A percentile compares a stretch with the other conserved stretches of the same genome.
Evolutionary conservation across 345 rosid species (phyloP).

Genomic region (Microthlaspi erraticum): DNA sequence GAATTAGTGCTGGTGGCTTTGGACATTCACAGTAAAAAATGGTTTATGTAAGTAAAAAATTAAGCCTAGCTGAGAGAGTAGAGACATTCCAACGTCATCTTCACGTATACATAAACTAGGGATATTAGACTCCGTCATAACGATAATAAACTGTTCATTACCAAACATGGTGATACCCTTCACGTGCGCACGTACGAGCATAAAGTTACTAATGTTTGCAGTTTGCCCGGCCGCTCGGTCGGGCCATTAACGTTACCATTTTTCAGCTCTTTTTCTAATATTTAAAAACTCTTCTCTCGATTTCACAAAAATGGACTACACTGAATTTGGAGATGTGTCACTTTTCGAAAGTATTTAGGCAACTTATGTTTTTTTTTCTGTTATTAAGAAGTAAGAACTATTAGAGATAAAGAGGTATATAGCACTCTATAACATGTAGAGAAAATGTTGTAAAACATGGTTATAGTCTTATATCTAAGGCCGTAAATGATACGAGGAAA

Average conservation of each 20-base stretch:
- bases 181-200: slow-evolving; percentile 25
- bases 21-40: not conserved
- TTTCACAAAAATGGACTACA: slow-evolving; percentile 14
- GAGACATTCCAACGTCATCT: not conserved
- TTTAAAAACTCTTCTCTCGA: slow-evolving; percentile 11
- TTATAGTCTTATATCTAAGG: too few species aligned
- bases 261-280: not conserved
- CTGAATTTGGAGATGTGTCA: too few species aligned
- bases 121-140: not conserved
- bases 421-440: too few species aligned
- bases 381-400: too few species aligned
- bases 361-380: too few species aligned
- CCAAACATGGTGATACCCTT: slow-evolving; percentile 3
- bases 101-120: not conserved
- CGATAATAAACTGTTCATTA: not conserved
- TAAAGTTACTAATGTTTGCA: slow-evolving; percentile 8
- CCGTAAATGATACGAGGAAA: not conserved
- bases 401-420: too few species aligned
- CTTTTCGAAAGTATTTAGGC: too few species aligned
- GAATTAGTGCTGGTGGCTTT: not conserved
- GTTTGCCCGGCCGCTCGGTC: slow-evolving; percentile 9
- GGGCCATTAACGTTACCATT: slow-evolving; percentile 6
- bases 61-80: too few species aligned
- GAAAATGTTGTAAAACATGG: too few species aligned
- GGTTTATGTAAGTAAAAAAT: too few species aligned